phyloP scores from a whole-genome alignment of 108 stramenopile genomes.

The Nitzschia palea region DNA sequence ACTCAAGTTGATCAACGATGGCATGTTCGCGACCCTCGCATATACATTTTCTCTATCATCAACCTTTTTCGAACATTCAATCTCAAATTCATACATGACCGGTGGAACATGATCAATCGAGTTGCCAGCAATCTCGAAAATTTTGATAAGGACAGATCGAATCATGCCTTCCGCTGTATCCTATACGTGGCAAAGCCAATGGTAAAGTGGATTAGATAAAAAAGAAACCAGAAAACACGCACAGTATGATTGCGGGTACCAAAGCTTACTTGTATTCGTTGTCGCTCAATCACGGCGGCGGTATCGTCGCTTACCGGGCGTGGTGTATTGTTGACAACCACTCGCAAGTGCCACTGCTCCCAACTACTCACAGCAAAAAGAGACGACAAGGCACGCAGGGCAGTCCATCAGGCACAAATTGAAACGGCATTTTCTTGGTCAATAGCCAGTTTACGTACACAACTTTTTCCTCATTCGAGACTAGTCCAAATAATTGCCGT shows the following conservation, averaged over 20 bases:
- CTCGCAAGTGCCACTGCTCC: slow-evolving; percentile 85
- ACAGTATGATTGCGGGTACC: neutral
- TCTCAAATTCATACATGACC: slow-evolving; percentile 83
- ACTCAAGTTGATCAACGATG: slow-evolving; percentile 76
- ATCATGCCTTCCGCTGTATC: slow-evolving; percentile 88
- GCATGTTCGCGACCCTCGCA: slow-evolving; percentile 79
- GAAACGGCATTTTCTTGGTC: too few relatives aligned
- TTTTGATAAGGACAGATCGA: slow-evolving; percentile 61
- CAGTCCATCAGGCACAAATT: too few relatives aligned
- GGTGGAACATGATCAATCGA: slow-evolving; percentile 76
- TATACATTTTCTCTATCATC: slow-evolving; percentile 85
- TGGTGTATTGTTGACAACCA: slow-evolving; percentile 87
- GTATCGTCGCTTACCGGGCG: slow-evolving; percentile 78
- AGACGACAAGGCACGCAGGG: too few relatives aligned
- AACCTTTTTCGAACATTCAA: slow-evolving; percentile 66
- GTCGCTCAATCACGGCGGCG: slow-evolving; percentile 79
- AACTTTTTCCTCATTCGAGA: slow-evolving; percentile 81
- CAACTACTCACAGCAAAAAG: slow-evolving; percentile 36
- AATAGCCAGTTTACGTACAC: slow-evolving; percentile 36
- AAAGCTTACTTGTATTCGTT: slow-evolving; percentile 69
- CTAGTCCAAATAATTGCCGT: slow-evolving; percentile 78
- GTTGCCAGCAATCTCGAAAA: slow-evolving; percentile 72
- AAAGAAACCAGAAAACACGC: neutral
- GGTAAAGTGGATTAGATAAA: slow-evolving; percentile 1
- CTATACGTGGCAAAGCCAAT: slow-evolving; percentile 30